phyloP scores from a whole-genome alignment of 1,139 yeast species.

The Lodderomyces theae region DNA sequence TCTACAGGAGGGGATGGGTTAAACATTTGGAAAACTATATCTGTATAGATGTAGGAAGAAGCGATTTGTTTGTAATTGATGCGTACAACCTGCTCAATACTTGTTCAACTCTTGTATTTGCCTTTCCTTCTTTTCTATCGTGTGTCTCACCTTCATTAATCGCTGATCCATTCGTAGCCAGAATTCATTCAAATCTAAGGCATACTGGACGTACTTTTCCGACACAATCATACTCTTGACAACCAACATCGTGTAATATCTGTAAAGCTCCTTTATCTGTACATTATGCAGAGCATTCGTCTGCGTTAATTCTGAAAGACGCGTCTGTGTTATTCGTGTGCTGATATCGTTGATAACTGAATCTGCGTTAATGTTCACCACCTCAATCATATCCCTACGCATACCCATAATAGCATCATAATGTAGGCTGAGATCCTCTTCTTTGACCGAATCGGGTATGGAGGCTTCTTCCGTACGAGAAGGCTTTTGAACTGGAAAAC shows the following conservation, averaged over 20 bases:
- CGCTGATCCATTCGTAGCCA: slow-evolving; percentile 23
- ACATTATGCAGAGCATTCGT: slow-evolving; percentile 1
- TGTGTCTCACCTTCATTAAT: slow-evolving; percentile 14
- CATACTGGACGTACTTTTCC: slow-evolving; percentile 25
- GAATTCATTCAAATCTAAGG: slow-evolving; percentile 24
- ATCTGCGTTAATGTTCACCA: slow-evolving; percentile 23
- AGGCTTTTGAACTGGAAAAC: neutral
- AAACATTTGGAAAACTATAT: slow-evolving; percentile 93
- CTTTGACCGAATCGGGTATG: slow-evolving; percentile 15
- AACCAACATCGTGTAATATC: slow-evolving; percentile 22
- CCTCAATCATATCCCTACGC: slow-evolving; percentile 19
- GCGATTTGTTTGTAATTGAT: neutral
- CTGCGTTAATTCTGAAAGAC: neutral
- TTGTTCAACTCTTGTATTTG: slow-evolving; percentile 6
- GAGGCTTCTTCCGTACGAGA: neutral
- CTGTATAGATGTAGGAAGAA: slow-evolving; percentile 59
- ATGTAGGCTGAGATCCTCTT: slow-evolving; percentile 22
- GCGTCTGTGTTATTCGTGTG: neutral
- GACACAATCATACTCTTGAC: slow-evolving; percentile 29
- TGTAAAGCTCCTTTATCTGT: slow-evolving; percentile 18
- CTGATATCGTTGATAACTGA: slow-evolving; percentile 21
- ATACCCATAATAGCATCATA: slow-evolving; percentile 16
- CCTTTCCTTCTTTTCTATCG: slow-evolving; percentile 12
- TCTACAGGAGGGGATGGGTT: slow-evolving; percentile 96
- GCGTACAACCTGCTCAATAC: slow-evolving; percentile 8